Evolutionary conservation across 2,329 filamentous ascomycete species (phyloP).

Genomic region (Aspergillus sp.): DNA sequence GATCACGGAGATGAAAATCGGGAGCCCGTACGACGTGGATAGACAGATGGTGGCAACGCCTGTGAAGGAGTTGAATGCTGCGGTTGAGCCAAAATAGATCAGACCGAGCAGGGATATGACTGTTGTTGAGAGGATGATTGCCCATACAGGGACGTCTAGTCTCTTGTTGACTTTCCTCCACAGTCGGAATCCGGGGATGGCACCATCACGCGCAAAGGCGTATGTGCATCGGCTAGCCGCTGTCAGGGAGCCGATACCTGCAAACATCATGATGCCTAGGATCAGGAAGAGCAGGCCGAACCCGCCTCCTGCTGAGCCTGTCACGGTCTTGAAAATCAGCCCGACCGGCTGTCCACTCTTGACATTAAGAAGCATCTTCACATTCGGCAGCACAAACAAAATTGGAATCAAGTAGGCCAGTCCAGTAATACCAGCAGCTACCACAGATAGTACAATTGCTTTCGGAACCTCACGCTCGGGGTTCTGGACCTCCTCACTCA

Average conservation of each 20-base stretch:
- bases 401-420: constrained; percentile 70
- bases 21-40: constrained; percentile 71
- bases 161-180: constrained; percentile 66
- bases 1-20: constrained; percentile 69
- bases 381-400: constrained; percentile 71
- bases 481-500: constrained; percentile 72
- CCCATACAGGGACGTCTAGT: constrained; percentile 69
- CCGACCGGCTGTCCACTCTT: constrained; percentile 75
- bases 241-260: constrained; percentile 71
- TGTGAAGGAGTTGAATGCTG: constrained; percentile 77
- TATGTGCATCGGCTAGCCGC: constrained; percentile 74
- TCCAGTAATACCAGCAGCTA: constrained; percentile 65
- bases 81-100: constrained; percentile 76
- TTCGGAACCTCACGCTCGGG: constrained; percentile 68
- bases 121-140: constrained; percentile 64
- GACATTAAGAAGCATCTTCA: constrained; percentile 62
- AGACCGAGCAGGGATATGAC: constrained; percentile 71
- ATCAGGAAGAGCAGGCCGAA: constrained; percentile 75
- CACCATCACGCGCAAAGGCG: constrained; percentile 73
- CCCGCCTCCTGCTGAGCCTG: constrained; percentile 69
- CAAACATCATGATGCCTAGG: constrained; percentile 74
- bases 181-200: constrained; percentile 66
- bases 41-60: constrained; percentile 78
- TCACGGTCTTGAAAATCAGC: constrained; percentile 72
- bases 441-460: constrained; percentile 69